These are phyloP conservation scores for Syzygium grande DNA, from an alignment of 345 rosid species.

Conservation along the genomic window DNA sequence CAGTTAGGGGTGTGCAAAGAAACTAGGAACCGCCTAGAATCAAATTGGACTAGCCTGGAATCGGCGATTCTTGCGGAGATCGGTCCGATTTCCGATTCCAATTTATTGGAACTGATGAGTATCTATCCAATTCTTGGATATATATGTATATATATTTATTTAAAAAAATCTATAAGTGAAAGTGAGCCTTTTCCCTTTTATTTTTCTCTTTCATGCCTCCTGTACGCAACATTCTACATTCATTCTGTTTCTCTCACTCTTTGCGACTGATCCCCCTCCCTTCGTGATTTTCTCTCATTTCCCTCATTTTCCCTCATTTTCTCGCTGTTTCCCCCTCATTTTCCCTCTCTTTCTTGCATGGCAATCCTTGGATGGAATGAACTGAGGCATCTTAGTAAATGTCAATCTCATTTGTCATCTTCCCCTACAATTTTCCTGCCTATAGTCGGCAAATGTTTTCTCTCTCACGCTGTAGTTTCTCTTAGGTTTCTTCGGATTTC, in stretches of 20 bases:
- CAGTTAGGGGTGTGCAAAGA: not conserved
- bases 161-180: not conserved
- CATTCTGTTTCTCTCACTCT: not conserved
- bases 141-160: no score
- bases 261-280: not conserved
- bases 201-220: not conserved
- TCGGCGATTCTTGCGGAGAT: no score
- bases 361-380: no score
- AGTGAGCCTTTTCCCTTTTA: not conserved
- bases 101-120: no score
- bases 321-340: no score
- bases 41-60: fast-evolving
- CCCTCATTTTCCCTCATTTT: not conserved
- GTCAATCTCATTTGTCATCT: no score
- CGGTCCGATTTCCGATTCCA: fast-evolving
- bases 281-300: not conserved
- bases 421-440: no score
- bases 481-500: no score
- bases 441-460: no score
- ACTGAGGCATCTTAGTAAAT: no score
- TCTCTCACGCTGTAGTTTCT: no score
- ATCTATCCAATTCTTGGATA: fast-evolving
- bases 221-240: not conserved
- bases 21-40: fast-evolving
- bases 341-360: no score